A percentile compares a stretch with the other conserved stretches of the same genome.
Evolutionary conservation across 371 early-diverging fungal genomes (phyloP).

Genomic region (Furculomyces boomerangus): DNA sequence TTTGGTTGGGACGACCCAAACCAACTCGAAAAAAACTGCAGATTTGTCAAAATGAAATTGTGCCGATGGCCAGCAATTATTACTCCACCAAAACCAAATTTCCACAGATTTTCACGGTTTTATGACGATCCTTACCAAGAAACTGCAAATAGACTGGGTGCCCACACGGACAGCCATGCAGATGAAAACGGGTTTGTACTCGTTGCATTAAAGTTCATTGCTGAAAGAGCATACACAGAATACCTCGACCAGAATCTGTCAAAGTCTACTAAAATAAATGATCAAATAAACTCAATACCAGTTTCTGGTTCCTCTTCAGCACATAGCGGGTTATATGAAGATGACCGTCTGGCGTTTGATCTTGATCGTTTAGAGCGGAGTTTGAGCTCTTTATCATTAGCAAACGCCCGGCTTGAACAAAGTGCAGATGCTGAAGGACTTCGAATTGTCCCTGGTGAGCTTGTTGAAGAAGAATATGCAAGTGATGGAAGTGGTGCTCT

Average conservation of each 20-base stretch:
- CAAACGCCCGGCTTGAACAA: slow-evolving; percentile 3
- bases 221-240: slow-evolving; percentile 8
- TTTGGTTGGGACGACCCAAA: slow-evolving; percentile 18
- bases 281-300: slow-evolving; percentile 17
- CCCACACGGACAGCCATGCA: not conserved
- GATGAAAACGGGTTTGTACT: slow-evolving; percentile 21
- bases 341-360: slow-evolving; percentile 8
- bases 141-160: slow-evolving; percentile 7
- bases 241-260: not conserved
- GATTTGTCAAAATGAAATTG: slow-evolving; percentile 20
- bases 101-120: not conserved
- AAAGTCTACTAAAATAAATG: slow-evolving; percentile 6
- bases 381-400: slow-evolving; percentile 18
- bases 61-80: slow-evolving; percentile 21
- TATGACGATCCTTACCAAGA: not conserved
- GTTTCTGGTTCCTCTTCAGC: slow-evolving; percentile 13
- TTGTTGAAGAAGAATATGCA: not conserved
- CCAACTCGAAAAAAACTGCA: slow-evolving; percentile 10
- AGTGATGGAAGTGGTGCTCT: not conserved
- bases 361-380: slow-evolving; percentile 13
- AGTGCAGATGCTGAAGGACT: not conserved
- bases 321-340: slow-evolving; percentile 3
- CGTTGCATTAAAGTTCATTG: slow-evolving; percentile 15
- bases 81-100: slow-evolving; percentile 9
- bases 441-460: not conserved